Conservation (phyloP, 352 stramenopile species). For the Globisporangium cylindrosporum region DNA sequence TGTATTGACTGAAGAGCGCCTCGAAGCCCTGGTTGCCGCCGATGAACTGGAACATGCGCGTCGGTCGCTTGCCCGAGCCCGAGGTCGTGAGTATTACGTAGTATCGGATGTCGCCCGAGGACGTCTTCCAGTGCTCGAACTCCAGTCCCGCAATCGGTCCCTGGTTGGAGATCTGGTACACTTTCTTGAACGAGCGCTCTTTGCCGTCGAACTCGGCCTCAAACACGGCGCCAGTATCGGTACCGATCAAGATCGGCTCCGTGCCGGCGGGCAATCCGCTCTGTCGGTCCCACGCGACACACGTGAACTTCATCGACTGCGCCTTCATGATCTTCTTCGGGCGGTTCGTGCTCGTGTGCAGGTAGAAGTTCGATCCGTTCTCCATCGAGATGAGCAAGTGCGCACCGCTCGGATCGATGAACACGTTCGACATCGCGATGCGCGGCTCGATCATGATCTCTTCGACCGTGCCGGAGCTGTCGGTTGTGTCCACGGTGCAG, state of each 20-base stretch:
- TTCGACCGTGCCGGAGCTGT: slow-evolving; percentile 66
- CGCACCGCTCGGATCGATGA: slow-evolving; percentile 77
- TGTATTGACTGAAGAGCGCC: slow-evolving; percentile 83
- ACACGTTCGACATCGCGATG: slow-evolving; percentile 77
- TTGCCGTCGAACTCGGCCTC: slow-evolving; percentile 87
- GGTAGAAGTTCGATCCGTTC: slow-evolving; percentile 86
- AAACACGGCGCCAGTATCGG: slow-evolving; percentile 71
- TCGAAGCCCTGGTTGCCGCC: slow-evolving; percentile 68
- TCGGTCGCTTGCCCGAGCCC: slow-evolving; percentile 80
- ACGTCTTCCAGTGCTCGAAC: slow-evolving; percentile 77
- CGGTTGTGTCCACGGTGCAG: slow-evolving; percentile 75
- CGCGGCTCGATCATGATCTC: slow-evolving; percentile 90
- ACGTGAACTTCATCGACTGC: slow-evolving; percentile 69
- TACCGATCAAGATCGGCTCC: slow-evolving; percentile 76
- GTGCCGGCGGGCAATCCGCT: slow-evolving; percentile 53
- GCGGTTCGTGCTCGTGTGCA: slow-evolving; percentile 68
- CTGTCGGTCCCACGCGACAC: slow-evolving; percentile 83
- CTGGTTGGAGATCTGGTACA: slow-evolving; percentile 89
- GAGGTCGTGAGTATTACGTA: slow-evolving; percentile 87
- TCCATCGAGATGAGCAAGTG: slow-evolving; percentile 86
- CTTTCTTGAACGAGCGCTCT: slow-evolving; percentile 83
- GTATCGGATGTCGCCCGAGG: slow-evolving; percentile 52
- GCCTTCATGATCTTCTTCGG: slow-evolving; percentile 88
- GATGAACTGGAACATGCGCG: slow-evolving; percentile 91
- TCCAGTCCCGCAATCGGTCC: slow-evolving; percentile 74